Percentiles rank a stretch among this genome's conserved stretches.
phyloP scores from a whole-genome alignment of 2,329 filamentous ascomycete species.

The Aspergillus pseudoglaucus region DNA sequence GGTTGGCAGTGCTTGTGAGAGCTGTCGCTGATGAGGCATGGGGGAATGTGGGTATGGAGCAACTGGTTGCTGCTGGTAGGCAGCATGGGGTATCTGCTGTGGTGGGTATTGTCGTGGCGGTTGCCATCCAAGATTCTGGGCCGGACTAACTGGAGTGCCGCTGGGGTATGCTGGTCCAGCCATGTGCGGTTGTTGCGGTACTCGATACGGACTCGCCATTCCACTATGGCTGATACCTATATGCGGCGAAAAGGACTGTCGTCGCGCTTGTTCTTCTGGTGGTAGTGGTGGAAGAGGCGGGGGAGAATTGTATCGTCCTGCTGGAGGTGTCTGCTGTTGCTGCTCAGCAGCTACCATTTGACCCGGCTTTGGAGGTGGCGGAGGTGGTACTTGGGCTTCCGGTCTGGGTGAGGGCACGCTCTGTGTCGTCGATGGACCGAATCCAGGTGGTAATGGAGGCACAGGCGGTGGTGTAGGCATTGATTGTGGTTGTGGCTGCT shows the following conservation, averaged over 20 bases:
- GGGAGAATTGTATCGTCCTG: conserved; percentile 24
- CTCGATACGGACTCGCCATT: conserved; percentile 5
- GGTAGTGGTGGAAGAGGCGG: conserved; percentile 35
- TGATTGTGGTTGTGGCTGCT: conserved; percentile 26
- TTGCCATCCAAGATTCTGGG: conserved; percentile 8
- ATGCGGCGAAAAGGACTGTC: conserved; percentile 9
- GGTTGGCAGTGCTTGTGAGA: conserved; percentile 2
- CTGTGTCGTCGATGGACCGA: conserved; percentile 38
- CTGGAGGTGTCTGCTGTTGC: conserved; percentile 11
- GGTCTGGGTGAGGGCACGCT: conserved; percentile 8
- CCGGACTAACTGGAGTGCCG: conserved; percentile 8
- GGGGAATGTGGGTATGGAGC: conserved; percentile 26
- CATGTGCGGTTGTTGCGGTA: conserved; percentile 8
- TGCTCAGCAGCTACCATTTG: conserved; percentile 13
- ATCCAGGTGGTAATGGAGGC: conserved; percentile 65
- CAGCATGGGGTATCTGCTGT: conserved; percentile 17
- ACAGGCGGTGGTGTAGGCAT: conserved; percentile 55
- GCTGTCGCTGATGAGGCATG: background rate
- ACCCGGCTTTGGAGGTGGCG: conserved; percentile 33
- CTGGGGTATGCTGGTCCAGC: conserved; percentile 11
- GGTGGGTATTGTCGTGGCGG: conserved; percentile 9
- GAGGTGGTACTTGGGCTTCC: conserved; percentile 21
- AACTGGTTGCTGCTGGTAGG: conserved; percentile 16
- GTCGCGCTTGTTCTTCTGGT: conserved; percentile 22
- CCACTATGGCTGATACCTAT: conserved; percentile 9